Conservation (phyloP, 108 stramenopile genomes). For the Fistulifera pelliculosa region DNA sequence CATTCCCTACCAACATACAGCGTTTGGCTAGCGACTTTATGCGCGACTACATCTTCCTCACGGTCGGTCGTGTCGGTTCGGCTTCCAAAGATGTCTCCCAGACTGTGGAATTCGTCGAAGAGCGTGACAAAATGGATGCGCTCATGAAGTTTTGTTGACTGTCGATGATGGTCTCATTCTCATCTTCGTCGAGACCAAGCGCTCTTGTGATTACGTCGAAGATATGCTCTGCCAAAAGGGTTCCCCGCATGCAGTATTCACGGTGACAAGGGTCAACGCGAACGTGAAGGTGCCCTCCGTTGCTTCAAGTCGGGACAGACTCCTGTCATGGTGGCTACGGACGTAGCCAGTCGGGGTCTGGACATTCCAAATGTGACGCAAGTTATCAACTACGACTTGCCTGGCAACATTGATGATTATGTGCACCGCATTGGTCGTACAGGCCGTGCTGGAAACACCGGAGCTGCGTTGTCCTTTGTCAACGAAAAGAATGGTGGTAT, state of each 20-base stretch:
- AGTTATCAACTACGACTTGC: constrained; percentile 95
- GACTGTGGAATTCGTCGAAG: constrained; percentile 88
- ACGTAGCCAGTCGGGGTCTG: constrained; percentile 95
- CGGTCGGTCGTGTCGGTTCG: constrained; percentile 94
- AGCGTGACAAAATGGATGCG: constrained; percentile 77
- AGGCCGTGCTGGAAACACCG: constrained; percentile 97
- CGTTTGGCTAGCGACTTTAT: constrained; percentile 92
- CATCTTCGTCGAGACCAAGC: constrained; percentile 97
- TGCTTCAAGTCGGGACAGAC: constrained; percentile 71
- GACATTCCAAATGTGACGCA: constrained; percentile 98
- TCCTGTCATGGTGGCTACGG: constrained; percentile 87
- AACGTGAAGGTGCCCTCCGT: constrained; percentile 86
- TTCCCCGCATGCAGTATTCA: constrained; percentile 92
- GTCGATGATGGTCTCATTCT: constrained; percentile 85
- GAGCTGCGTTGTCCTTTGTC: constrained; percentile 87
- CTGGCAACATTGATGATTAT: constrained; percentile 92
- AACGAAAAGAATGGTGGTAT: constrained; percentile 83
- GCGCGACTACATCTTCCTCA: constrained; percentile 90
- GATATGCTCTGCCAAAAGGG: constrained; percentile 74
- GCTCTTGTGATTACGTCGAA: constrained; percentile 91
- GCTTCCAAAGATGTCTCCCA: constrained; percentile 89
- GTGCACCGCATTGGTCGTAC: constrained; percentile 99
- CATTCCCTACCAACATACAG: constrained; percentile 91
- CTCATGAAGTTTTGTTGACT: constrained; percentile 82
- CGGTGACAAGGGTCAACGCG: constrained; percentile 93